A percentile compares a stretch with the other conserved stretches of the same genome.
These are phyloP conservation scores for Clohesyomyces aquaticus DNA, from an alignment of 495 filamentous ascomycete genomes.

Conservation along the genomic window DNA sequence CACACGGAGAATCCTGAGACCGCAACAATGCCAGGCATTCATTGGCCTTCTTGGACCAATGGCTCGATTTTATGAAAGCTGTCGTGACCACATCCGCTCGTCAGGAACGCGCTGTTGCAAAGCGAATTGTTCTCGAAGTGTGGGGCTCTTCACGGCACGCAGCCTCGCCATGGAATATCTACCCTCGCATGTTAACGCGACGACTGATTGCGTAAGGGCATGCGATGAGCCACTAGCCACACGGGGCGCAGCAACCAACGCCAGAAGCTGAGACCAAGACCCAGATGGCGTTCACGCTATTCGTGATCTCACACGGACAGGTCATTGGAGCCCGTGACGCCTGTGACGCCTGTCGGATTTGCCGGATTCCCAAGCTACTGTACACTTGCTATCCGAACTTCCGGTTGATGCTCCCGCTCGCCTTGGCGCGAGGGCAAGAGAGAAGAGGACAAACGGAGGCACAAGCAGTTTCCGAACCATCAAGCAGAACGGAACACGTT, in stretches of 20 bases:
- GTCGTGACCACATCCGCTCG: background rate
- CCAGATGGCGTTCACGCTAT: too few species aligned
- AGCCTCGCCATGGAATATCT: slow-evolving; percentile 8
- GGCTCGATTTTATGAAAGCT: background rate
- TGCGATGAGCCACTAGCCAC: slow-evolving; percentile 3
- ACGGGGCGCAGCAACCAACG: too few species aligned
- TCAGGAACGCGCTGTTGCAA: too few species aligned
- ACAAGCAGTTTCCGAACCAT: slow-evolving; percentile 10
- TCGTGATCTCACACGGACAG: too few species aligned
- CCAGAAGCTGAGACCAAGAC: too few species aligned
- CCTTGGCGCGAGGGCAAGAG: background rate
- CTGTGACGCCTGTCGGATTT: too few species aligned
- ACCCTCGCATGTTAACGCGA: background rate
- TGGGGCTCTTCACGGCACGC: background rate
- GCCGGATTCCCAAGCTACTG: too few species aligned
- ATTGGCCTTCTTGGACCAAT: background rate
- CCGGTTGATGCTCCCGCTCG: slow-evolving; percentile 7
- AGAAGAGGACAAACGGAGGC: background rate
- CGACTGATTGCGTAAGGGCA: background rate
- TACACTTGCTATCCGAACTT: slow-evolving; percentile 3
- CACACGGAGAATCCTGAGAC: slow-evolving; percentile 26
- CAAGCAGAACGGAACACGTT: slow-evolving; percentile 9
- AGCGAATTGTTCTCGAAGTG: slow-evolving; percentile 9
- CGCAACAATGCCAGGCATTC: background rate
- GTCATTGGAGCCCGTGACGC: too few species aligned